Conservation (phyloP, 208 protist species). For the Paratrypanosoma confusum region DNA sequence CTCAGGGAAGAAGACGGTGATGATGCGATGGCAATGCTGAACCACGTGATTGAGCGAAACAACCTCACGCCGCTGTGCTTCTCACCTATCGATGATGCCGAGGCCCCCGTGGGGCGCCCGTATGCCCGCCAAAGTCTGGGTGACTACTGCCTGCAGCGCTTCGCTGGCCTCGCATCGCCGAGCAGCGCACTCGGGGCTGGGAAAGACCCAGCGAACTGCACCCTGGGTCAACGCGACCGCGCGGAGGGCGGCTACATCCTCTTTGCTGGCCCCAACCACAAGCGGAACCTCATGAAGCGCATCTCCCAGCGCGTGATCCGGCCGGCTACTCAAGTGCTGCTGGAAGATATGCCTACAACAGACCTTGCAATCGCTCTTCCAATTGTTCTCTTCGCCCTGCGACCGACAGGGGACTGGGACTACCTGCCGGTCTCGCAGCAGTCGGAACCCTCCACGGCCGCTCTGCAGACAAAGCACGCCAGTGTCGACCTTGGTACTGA, state of each 20-base stretch:
- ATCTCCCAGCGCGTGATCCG: conserved; percentile 25
- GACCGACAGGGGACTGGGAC: conserved; percentile 70
- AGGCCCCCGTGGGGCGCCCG: background rate
- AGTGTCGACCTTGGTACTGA: conserved; percentile 65
- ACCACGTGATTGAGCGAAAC: conserved; percentile 72
- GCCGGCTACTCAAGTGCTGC: conserved; percentile 47
- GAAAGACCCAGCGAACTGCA: too few relatives aligned
- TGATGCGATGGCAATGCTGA: conserved; percentile 76
- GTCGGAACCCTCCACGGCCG: conserved; percentile 15
- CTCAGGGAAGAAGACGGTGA: conserved; percentile 81
- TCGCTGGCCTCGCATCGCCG: too few relatives aligned
- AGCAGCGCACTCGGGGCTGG: too few relatives aligned
- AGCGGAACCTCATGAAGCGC: conserved; percentile 51
- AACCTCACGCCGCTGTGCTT: conserved; percentile 66
- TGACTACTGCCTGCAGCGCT: conserved; percentile 50
- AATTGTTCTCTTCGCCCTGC: conserved; percentile 58
- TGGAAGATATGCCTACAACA: conserved; percentile 40
- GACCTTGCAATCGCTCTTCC: conserved; percentile 58
- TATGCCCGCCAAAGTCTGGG: conserved; percentile 5
- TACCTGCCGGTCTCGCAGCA: conserved; percentile 48
- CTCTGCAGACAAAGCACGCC: conserved; percentile 33
- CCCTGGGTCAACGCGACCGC: too few relatives aligned
- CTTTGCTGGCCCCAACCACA: conserved; percentile 75
- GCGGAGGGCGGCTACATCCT: conserved; percentile 53
- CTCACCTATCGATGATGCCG: conserved; percentile 30